Evolutionary conservation across 257 asterid species (phyloP), one percentile per base, ranked within the genome.

Genomic region (Rhazya stricta): DNA sequence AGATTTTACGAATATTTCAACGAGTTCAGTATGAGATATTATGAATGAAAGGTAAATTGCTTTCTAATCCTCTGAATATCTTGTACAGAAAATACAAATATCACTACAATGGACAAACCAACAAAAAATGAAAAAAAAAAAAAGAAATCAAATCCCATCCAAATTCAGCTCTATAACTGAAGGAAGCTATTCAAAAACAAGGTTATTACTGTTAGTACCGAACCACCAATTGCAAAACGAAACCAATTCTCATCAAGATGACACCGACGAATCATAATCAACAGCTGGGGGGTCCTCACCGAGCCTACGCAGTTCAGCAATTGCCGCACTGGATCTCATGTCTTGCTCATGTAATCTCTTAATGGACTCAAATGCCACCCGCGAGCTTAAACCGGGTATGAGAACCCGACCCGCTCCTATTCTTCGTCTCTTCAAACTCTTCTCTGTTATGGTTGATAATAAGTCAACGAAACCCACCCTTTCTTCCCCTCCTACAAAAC

Each of bases 301-400:
- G 29, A 82, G 69, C 72, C 66, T 67, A 46, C 75, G 63, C 30
- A 81, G 61, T 77, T 83, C 82, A 7, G 45, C 76, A 41, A 65
- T 69, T 15, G 71, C 74, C 39, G 56, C 76, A 53, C 58, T 76
- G 36, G 81, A 76, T 43, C 57, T 60, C 74, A 27, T 71, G 68
- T 69, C 84, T 36, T 80, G 79, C 56, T 63, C 75, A 30, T 80
- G 86, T 23, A 82, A 75, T 61, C 84, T 74, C 79, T 70, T 70
- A 18, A 82, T 30, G 25, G 78, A 68, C 66, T 86, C 88, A 78
- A 77, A 42, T 13, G 76, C 45, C 25, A 45, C 50, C 61, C 46
- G 11, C 8, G 77, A 43, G 36, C 73, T 70, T 36, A 84, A 73
- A 32, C 68, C 69, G 29, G 58, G 37, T 3, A 46, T 30, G 30